Evolutionary conservation across 208 protist genomes (phyloP).

Genomic region (Porcisia deanei): DNA sequence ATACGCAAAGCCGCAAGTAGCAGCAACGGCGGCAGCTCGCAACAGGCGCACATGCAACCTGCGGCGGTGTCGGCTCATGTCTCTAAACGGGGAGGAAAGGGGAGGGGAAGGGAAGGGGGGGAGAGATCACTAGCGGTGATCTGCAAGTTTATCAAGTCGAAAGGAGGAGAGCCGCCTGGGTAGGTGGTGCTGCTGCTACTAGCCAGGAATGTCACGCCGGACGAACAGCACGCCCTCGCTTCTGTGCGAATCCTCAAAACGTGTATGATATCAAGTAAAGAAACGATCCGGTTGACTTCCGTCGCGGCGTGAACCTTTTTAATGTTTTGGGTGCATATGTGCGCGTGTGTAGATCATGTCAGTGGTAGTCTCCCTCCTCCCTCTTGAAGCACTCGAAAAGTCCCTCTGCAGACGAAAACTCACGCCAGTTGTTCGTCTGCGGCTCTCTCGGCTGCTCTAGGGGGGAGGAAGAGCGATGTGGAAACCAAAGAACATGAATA

Average conservation of each 20-base stretch:
- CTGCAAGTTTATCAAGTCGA: neutral
- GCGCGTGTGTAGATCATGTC: neutral
- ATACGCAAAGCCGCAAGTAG: constrained; percentile 21
- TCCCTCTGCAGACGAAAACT: neutral
- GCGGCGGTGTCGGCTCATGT: constrained; percentile 49
- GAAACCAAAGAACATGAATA: too few relatives aligned
- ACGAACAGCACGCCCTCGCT: neutral
- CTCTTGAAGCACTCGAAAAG: neutral
- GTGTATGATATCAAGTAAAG: neutral
- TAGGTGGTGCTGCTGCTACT: neutral
- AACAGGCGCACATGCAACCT: constrained; percentile 37
- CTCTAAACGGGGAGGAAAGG: neutral
- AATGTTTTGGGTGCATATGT: neutral
- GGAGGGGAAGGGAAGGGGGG: neutral
- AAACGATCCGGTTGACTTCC: neutral
- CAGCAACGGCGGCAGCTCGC: constrained; percentile 27
- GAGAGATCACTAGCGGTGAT: neutral
- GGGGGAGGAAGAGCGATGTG: neutral
- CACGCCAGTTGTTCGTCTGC: neutral
- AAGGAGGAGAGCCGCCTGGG: neutral
- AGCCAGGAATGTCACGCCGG: neutral
- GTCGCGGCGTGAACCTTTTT: neutral
- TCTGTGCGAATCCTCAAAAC: too few relatives aligned
- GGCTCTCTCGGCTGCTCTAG: neutral
- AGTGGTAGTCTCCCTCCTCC: neutral